Base-by-base conservation (phyloP, 1,284 basidiomycete genomes). In the Papiliotrema terrestris region DNA sequence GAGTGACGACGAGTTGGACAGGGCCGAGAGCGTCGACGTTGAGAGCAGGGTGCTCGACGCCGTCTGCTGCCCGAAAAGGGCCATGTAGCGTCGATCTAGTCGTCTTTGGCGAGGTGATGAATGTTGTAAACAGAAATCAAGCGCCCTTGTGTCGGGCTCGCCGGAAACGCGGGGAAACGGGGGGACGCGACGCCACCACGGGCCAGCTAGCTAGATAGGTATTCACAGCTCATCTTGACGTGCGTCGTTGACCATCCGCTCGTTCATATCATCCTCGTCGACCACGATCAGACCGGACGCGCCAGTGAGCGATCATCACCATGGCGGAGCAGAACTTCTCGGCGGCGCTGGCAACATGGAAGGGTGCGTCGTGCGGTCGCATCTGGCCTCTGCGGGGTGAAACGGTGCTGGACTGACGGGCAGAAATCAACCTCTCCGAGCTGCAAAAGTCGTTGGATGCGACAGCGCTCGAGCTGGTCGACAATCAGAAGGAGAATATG, bases 401-500 rank as follows among this genome's bases (percentile, higher is more conserved):
- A 5, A 13, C 5, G 19, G 13, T 5, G 14, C 9, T 17, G 15
- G 22, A 20, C 5, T 20, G 20, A 37, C 23, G 35, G 17, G n/a
- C 65, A 96, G 92, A 86, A 64, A 88, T 97, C 71, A 88, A 89
- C 74, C 83, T 96, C 47, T 79, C 85, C 26, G 90, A 95, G 62
- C 81, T 96, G n/a, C 92, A 97, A 77, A 93, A 91, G 80, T 87
- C 85, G 6, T 82, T 96, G 49, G 92, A 96, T 76, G 80, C 83
- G 17, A 93, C 94, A 60, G 92, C 93, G 1, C 81, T 96, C 43
- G 91, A 96, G 77, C 81, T 96, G 9, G 93, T 96, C n/a, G 91
- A 96, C 80, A 92, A 93, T 76, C 92, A 96, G 80, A 96, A 95
- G 79, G 93, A 96, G 80, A 91, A 88, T 64, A 82, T 96, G 47